phyloP scores from a whole-genome alignment of 352 stramenopile genomes.

The Globisporangium mamillatum region DNA sequence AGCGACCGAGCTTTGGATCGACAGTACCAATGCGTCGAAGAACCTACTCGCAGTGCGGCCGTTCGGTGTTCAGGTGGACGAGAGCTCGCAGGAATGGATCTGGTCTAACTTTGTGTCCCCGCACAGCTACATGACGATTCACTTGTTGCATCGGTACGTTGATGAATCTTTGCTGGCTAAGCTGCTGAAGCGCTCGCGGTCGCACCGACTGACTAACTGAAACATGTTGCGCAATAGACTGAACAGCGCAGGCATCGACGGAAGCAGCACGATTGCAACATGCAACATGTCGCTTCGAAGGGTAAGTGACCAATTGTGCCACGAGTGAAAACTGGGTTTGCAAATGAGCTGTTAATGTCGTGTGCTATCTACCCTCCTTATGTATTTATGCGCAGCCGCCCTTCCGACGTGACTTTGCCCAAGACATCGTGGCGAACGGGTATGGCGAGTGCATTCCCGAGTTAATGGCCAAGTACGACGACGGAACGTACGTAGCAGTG shows the following conservation, averaged over 20 bases:
- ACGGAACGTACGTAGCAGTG: slow-evolving; percentile 47
- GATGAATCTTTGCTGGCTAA: not conserved
- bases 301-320: slow-evolving; percentile 22
- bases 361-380: not conserved
- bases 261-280: slow-evolving; percentile 38
- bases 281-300: slow-evolving; percentile 48
- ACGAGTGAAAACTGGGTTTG: not conserved
- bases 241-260: slow-evolving; percentile 17
- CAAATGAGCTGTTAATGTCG: not conserved
- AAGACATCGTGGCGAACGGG: slow-evolving; percentile 56
- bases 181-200: not conserved
- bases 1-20: slow-evolving; percentile 22
- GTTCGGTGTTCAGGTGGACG: slow-evolving; percentile 74
- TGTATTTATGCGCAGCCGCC: slow-evolving; percentile 28
- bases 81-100: slow-evolving; percentile 65
- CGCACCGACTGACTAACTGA: not conserved
- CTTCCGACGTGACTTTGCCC: slow-evolving; percentile 51
- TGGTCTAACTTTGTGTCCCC: slow-evolving; percentile 64
- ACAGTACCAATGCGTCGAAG: slow-evolving; percentile 10
- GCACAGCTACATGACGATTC: slow-evolving; percentile 58
- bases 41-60: slow-evolving; percentile 54
- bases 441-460: slow-evolving; percentile 66
- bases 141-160: slow-evolving; percentile 54
- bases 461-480: slow-evolving; percentile 54
- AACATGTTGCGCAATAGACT: not conserved